Evolutionary conservation across 2,329 filamentous ascomycete species (phyloP).

Genomic region (Microdochium trichocladiopsis): DNA sequence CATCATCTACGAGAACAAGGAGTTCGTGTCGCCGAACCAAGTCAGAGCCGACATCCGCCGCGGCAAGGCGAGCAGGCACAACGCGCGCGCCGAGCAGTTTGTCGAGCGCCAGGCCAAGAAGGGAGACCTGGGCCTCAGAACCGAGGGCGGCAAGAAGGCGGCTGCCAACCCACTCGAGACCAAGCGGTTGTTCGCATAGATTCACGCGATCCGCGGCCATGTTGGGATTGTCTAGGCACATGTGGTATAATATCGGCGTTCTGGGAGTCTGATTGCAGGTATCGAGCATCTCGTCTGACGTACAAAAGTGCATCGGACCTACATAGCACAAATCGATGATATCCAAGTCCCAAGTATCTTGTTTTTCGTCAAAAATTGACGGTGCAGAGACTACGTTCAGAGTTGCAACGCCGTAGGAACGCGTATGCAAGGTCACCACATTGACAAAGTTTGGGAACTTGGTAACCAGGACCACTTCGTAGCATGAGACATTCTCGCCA

Average conservation of each 20-base stretch:
- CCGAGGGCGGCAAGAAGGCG: slow-evolving; percentile 54
- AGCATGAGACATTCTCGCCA: no score
- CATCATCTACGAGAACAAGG: slow-evolving; percentile 96
- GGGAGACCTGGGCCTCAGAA: slow-evolving; percentile 68
- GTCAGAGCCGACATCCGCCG: slow-evolving; percentile 74
- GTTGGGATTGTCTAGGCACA: neutral
- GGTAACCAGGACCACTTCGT: no score
- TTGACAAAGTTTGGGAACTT: no score
- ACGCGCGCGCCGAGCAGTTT: slow-evolving; percentile 65
- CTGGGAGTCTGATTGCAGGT: neutral
- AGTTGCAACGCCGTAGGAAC: no score
- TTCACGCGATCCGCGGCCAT: neutral
- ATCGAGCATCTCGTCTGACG: neutral
- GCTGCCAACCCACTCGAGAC: slow-evolving; percentile 69
- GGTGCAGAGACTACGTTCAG: no score
- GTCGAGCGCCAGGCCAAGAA: slow-evolving; percentile 69
- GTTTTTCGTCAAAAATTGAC: no score
- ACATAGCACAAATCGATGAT: no score
- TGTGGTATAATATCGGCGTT: neutral
- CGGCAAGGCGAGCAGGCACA: slow-evolving; percentile 72
- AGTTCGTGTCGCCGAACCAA: slow-evolving; percentile 95
- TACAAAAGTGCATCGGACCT: no score
- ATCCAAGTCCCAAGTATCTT: no score
- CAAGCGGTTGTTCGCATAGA: slow-evolving; percentile 66
- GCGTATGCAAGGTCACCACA: no score